Evolutionary conservation across 2,329 filamentous ascomycete species (phyloP), one percentile per base, ranked within the genome.

Genomic region (Fusarium longipes): DNA sequence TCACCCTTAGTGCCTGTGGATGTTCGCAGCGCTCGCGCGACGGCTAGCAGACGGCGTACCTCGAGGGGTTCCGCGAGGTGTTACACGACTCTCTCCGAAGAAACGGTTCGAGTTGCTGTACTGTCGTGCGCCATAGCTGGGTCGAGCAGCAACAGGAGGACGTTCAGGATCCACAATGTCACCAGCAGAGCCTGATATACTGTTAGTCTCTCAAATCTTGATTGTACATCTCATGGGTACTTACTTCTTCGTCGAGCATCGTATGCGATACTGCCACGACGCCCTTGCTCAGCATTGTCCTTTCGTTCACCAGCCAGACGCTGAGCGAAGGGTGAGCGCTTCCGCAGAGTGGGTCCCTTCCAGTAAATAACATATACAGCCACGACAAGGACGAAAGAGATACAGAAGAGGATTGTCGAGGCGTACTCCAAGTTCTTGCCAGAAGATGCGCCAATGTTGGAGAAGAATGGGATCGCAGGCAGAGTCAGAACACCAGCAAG

Each of bases 401-500:
- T 87, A 67, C 80, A 83, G 71, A 86, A 87, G 0, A 91, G 83
- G 45, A 91, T 89, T 0, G 87, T 90, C 6, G 82, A 86, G 1
- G 88, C 87, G 58, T 87, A 85, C 67, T 87, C 83, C 3, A 91
- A 77, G 44, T 86, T 82, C 65, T 82, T 81, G 17, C 81, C 80
- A 24, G 82, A 76, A 6, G 69, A 74, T 3, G 68, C 81, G 27
- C 79, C 79, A 18, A 90, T 87, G 69, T 89, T 87, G 45, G 78
- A 73, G 76, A 88, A 89, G 77, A 89, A 88, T 0, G 90, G 90
- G 0, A 85, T 85, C 0, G 90, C 87, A 15, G 89, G 89, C 48
- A 92, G 82, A 1, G 90, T 91, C 2, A 92, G 84, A 10, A 92
- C 82, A 76, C 91, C 91, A 3, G 91, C 91, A 1, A 93, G 80